Base-by-base conservation (phyloP, 106 monocot species). In the Cymbidium sinense region DNA sequence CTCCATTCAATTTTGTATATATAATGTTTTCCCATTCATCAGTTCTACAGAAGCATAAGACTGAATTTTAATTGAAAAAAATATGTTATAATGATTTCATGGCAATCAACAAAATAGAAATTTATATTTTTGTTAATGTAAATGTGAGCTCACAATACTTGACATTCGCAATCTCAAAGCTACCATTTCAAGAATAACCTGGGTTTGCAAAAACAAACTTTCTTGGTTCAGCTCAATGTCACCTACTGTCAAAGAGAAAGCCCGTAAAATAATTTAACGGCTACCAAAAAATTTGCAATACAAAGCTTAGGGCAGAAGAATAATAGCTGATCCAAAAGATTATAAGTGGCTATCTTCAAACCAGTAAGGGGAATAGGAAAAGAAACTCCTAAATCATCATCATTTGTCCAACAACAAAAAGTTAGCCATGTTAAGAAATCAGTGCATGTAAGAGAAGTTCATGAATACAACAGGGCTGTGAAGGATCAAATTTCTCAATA, bases 361-460 rank as follows among this genome's bases (percentile, higher is more conserved):
- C 27, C 25, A 64, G 12, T 8, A 27, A 64, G 27, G 6, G 28
- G 7, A 7, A 64, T 29, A 64, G 7, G n/a, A 28, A 27, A 64
- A 27, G 64, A 64, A 52, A 64, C 28, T 29, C 28, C 1, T 29
- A 12, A 70, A 35, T 35, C 34, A 19, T 70, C 20, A 70, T 34
- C 70, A 35, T 70, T 33, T 34, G 9, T 20, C 35, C 17, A 34
- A 33, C 17, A 35, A 25, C 64, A 34, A 25, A 70, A 28, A 64
- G 8, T 9, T 19, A 41, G 7, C 30, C 1, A 73, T 73, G 25
- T 3, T 73, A n/a, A 73, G 15, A 33, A 37, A 13, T 41, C 17
- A 41, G 23, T 73, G 73, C 73, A 73, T 23, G 73, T 73, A 19
- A 39, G 18, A 76, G n/a, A 55, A 76, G 5, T 54, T 17, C 18